Percentiles rank a stretch among this genome's conserved stretches.
Evolutionary conservation across 2,329 filamentous ascomycete genomes (phyloP).

Genomic region (Aspergillus fumigatus): DNA sequence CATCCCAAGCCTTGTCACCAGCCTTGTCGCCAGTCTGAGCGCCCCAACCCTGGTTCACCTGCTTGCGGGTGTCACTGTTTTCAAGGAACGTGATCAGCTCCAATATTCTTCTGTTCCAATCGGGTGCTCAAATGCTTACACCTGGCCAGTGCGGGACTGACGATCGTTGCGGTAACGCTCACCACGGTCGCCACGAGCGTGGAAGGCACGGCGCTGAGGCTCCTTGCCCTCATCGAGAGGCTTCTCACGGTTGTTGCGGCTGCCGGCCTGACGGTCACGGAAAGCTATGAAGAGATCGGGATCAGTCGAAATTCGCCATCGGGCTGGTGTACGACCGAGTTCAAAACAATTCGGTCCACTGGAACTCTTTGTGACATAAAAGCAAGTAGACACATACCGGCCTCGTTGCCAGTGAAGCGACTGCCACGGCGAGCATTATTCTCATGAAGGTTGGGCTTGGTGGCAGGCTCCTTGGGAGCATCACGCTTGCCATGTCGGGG

Average conservation of each 20-base stretch:
- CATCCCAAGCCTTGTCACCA: constrained; percentile 79
- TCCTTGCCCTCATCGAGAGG: constrained; percentile 64
- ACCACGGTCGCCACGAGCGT: constrained; percentile 59
- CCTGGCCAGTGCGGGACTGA: constrained; percentile 57
- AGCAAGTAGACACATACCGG: constrained; percentile 61
- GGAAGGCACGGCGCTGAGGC: constrained; percentile 42
- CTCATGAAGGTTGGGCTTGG: constrained; percentile 32
- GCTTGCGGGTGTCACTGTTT: constrained; percentile 42
- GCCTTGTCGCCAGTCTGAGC: constrained; percentile 75
- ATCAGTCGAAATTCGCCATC: constrained; percentile 11
- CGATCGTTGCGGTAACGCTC: constrained; percentile 55
- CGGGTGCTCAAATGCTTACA: constrained; percentile 42
- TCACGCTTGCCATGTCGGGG: constrained; percentile 82
- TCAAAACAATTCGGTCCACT: not conserved
- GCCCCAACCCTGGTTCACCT: constrained; percentile 80
- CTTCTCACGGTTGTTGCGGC: constrained; percentile 76
- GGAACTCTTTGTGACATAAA: too few species aligned
- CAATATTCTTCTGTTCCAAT: constrained; percentile 5
- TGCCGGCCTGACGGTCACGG: constrained; percentile 80
- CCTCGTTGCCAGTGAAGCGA: constrained; percentile 70
- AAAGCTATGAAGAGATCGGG: constrained; percentile 57
- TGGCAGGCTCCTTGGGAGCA: constrained; percentile 67
- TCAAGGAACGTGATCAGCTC: constrained; percentile 20
- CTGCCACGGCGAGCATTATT: constrained; percentile 44
- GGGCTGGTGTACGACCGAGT: not conserved